Conservation (phyloP, 2,329 filamentous ascomycete species). For the Aureobasidium zeae region DNA sequence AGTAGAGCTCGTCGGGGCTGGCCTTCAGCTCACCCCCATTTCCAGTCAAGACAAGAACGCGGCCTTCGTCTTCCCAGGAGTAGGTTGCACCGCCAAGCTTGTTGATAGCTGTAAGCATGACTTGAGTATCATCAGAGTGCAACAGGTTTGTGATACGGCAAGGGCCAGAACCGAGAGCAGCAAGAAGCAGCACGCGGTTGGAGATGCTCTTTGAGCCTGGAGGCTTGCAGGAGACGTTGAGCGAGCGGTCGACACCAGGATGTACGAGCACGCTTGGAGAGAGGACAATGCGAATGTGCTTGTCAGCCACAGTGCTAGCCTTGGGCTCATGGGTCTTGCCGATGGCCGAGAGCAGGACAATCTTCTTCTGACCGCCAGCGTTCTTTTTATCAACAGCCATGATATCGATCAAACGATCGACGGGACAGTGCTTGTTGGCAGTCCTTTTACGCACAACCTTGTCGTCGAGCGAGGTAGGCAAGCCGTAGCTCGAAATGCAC, state of each 20-base stretch:
- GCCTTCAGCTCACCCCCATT: constrained; percentile 80
- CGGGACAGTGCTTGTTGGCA: constrained; percentile 77
- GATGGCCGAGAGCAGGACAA: constrained; percentile 84
- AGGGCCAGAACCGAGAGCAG: constrained; percentile 75
- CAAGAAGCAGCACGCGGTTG: constrained; percentile 87
- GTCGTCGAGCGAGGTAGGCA: constrained; percentile 78
- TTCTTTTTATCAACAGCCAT: constrained; percentile 99
- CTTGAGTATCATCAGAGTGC: constrained; percentile 93
- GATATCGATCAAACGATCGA: constrained; percentile 75
- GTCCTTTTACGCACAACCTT: constrained; percentile 72
- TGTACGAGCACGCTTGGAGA: constrained; percentile 67
- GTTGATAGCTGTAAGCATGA: constrained; percentile 88
- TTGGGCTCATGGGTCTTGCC: constrained; percentile 78
- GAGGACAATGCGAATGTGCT: constrained; percentile 71
- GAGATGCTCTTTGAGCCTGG: constrained; percentile 97
- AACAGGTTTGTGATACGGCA: constrained; percentile 87
- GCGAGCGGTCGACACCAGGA: constrained; percentile 57
- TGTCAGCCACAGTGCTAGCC: constrained; percentile 82
- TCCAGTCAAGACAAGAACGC: constrained; percentile 77
- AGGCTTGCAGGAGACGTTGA: constrained; percentile 69
- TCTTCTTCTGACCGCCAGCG: constrained; percentile 87
- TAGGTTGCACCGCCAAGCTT: constrained; percentile 80
- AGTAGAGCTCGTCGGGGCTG: constrained; percentile 68
- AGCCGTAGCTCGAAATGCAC: constrained; percentile 85
- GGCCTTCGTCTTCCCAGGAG: constrained; percentile 90